Conservation (phyloP, 441 rosid genomes). For the Bruguiera hainesii region DNA sequence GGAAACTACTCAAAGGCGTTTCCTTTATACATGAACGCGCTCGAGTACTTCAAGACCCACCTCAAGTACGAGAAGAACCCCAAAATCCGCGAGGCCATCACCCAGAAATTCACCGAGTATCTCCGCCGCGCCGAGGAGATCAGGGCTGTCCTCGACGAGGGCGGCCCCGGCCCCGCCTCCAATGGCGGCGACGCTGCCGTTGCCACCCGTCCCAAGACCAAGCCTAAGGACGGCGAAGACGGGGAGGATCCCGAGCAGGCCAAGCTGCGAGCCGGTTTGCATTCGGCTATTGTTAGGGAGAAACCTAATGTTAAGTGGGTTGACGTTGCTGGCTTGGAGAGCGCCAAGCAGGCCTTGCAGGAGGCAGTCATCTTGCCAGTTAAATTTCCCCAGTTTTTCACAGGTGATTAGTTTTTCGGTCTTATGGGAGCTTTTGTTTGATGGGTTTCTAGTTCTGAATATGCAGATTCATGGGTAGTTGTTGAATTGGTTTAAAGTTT, state of each 20-base stretch:
- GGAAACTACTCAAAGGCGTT: slow-evolving; percentile 94
- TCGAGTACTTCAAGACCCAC: slow-evolving; percentile 96
- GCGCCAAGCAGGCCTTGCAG: slow-evolving; percentile 87
- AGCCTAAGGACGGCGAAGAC: slow-evolving; percentile 80
- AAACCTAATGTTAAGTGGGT: slow-evolving; percentile 82
- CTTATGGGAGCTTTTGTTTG: background rate
- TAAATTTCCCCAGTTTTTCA: slow-evolving; percentile 88
- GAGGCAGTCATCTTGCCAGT: slow-evolving; percentile 96
- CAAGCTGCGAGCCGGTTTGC: slow-evolving; percentile 74
- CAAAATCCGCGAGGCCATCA: slow-evolving; percentile 88
- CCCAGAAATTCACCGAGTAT: slow-evolving; percentile 93
- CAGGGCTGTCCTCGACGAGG: slow-evolving; percentile 89
- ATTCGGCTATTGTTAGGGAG: slow-evolving; percentile 79
- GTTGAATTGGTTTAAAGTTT: no score
- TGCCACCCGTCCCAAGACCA: slow-evolving; percentile 80
- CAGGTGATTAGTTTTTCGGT: slow-evolving; percentile 41
- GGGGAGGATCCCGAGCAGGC: slow-evolving; percentile 81
- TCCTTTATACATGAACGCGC: slow-evolving; percentile 95
- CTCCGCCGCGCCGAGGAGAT: slow-evolving; percentile 99
- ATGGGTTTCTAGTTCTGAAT: background rate
- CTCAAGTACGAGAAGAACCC: slow-evolving; percentile 98
- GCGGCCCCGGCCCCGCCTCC: slow-evolving; percentile 80
- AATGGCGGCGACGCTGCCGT: slow-evolving; percentile 86
- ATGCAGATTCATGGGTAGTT: no score
- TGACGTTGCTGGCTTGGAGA: slow-evolving; percentile 74